Percentiles rank a stretch among this genome's conserved stretches.
These are phyloP conservation scores for Macroventuria anomochaeta DNA, from an alignment of 2,329 filamentous ascomycete species.

Conservation along the genomic window DNA sequence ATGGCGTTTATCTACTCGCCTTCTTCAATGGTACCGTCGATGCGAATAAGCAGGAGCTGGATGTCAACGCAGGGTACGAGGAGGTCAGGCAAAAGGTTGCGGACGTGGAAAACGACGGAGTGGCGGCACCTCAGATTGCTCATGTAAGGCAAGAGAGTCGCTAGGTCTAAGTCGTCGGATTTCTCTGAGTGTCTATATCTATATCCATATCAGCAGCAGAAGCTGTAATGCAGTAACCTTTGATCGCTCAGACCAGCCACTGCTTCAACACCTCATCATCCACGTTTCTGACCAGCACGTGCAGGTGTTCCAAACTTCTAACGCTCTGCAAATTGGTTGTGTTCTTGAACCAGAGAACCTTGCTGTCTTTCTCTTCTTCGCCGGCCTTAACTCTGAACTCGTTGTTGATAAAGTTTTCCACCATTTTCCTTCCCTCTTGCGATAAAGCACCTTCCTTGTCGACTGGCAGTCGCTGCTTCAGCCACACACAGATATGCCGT, in stretches of 20 bases:
- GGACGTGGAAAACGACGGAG: slow-evolving; percentile 17
- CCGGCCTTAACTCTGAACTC: slow-evolving; percentile 55
- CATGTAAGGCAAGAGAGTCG: slow-evolving; percentile 8
- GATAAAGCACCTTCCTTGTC: slow-evolving; percentile 43
- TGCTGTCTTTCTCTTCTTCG: slow-evolving; percentile 50
- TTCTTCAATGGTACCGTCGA: slow-evolving; percentile 19
- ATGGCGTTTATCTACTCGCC: slow-evolving; percentile 25
- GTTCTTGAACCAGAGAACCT: slow-evolving; percentile 71
- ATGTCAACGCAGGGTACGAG: slow-evolving; percentile 19
- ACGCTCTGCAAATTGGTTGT: slow-evolving; percentile 67
- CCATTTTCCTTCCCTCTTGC: slow-evolving; percentile 32
- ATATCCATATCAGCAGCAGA: neutral
- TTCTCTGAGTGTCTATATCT: neutral
- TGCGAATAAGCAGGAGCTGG: slow-evolving; percentile 24
- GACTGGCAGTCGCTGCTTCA: slow-evolving; percentile 45
- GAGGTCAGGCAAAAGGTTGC: slow-evolving; percentile 6
- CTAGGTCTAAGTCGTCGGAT: neutral
- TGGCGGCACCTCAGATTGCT: slow-evolving; percentile 1
- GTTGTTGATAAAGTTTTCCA: slow-evolving; percentile 42
- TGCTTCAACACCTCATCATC: slow-evolving; percentile 57
- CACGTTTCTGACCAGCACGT: slow-evolving; percentile 77
- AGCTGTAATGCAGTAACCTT: no score
- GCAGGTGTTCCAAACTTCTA: slow-evolving; percentile 70
- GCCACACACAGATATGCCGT: slow-evolving; percentile 64
- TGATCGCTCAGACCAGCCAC: slow-evolving; percentile 4